phyloP scores from a whole-genome alignment of 331 rosid genomes.

The Prunus yedoensis region DNA sequence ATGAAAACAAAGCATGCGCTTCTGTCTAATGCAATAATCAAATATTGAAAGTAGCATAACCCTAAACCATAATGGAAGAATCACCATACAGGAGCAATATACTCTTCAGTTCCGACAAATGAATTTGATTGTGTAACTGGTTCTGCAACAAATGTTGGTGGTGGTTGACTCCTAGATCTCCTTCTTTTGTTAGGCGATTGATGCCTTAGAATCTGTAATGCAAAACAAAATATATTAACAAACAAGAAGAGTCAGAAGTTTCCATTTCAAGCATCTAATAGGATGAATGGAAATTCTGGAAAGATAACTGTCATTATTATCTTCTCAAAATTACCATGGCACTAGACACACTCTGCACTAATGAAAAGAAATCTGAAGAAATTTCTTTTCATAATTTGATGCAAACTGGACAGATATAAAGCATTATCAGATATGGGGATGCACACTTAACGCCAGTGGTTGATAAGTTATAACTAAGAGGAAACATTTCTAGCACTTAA shows the following conservation, averaged over 20 bases:
- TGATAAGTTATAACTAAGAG: no score
- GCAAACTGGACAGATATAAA: no score
- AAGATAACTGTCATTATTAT: no score
- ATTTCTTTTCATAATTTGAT: no score
- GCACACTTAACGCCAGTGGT: no score
- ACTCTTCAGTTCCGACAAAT: constrained; percentile 97
- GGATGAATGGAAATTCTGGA: not conserved
- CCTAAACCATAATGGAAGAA: constrained; percentile 28
- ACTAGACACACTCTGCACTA: no score
- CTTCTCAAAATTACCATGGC: not conserved
- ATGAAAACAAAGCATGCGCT: not conserved
- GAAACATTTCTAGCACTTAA: no score
- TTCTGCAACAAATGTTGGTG: constrained; percentile 74
- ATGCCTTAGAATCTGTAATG: constrained; percentile 61
- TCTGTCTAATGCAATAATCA: not conserved
- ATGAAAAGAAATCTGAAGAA: no score
- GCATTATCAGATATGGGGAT: no score
- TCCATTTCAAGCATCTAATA: constrained; percentile 22
- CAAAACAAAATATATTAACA: not conserved
- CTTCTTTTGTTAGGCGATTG: constrained; percentile 38
- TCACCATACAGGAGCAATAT: constrained; percentile 91
- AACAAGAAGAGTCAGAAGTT: not conserved
- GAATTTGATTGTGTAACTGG: constrained; percentile 76
- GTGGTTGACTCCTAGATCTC: constrained; percentile 63
- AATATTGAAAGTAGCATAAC: constrained; percentile 7